Conservation (phyloP, 345 rosid genomes). For the Kandelia obovata region DNA sequence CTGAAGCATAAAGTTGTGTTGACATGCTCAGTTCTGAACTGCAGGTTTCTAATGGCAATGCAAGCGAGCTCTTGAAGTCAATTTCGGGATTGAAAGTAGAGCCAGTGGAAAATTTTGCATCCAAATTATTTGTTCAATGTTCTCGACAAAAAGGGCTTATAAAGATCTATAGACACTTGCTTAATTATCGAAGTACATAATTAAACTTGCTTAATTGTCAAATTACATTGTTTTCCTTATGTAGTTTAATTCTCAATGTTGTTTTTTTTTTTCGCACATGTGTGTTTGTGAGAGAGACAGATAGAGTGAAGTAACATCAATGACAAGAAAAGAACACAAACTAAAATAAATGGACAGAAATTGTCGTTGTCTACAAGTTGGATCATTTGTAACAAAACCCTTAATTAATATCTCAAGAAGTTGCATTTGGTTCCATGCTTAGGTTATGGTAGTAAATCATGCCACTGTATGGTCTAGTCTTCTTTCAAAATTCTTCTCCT, state of each 20-base stretch:
- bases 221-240: not conserved
- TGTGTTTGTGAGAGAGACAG: not conserved
- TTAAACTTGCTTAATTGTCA: not conserved
- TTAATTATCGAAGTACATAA: slow-evolving; percentile 76
- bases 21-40: slow-evolving; percentile 17
- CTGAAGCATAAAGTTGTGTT: slow-evolving; percentile 12
- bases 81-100: slow-evolving; percentile 82
- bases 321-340: no score
- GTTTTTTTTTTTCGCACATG: not conserved
- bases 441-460: not conserved
- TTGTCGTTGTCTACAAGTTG: not conserved
- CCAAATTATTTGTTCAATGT: slow-evolving; percentile 96
- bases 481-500: not conserved
- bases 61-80: slow-evolving; percentile 83
- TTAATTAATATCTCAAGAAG: not conserved
- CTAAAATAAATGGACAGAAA: not conserved
- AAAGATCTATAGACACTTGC: slow-evolving; percentile 92
- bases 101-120: slow-evolving; percentile 83
- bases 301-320: no score
- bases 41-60: slow-evolving; percentile 76
- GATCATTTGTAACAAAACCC: not conserved
- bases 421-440: not conserved
- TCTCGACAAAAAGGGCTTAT: slow-evolving; percentile 89
- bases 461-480: no score
- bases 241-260: not conserved